Evolutionary conservation across 2,329 filamentous ascomycete species (phyloP), one percentile per base, ranked within the genome.

Genomic region (Metarhizium guizhouense): DNA sequence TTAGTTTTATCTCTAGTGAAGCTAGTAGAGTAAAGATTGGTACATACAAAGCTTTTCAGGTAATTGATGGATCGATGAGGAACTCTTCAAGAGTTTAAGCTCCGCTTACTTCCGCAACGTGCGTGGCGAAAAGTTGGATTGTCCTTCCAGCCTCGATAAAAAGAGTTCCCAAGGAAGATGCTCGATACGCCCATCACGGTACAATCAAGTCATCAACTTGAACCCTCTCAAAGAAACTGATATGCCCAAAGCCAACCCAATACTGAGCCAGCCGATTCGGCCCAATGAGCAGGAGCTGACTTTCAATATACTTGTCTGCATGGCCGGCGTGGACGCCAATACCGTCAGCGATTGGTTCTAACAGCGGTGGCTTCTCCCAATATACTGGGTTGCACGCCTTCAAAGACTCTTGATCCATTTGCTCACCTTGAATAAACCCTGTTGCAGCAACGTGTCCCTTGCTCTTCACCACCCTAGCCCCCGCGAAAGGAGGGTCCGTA

Each of bases 241-340:
- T 80, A 55, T 84, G 80, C 0, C 76, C 75, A 60, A 82, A 81
- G 0, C 69, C 74, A 52, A 88, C 74, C 92, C 92, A 96, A 66
- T 90, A 87, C 66, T 93, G 89, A 2, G 90, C 92, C 54, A 96
- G 68, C 45, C 80, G 78, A 65, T 95, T 77, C n/a, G 84, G 80
- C 2, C 87, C 91, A 43, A 95, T 78, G 40, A 96, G 77, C 51
- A 96, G 84, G 25, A 96, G 77, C 61, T 92, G 84, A 1, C 85
- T 86, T 3, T 85, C 76, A 52, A 92, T 87, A 62, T 84, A 96
- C 57, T 80, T 79, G 63, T 91, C 89, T 93, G 53, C 43, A 51
- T 11, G 20, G 53, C 47, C 14, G 36, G 36, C 18, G 51, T 43
- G 51, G 32, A 13, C 34, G 32, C 25, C 52, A 53, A 54, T 20